Conservation (phyloP, 2,329 filamentous ascomycete genomes). For the Ophiostoma populinum region DNA sequence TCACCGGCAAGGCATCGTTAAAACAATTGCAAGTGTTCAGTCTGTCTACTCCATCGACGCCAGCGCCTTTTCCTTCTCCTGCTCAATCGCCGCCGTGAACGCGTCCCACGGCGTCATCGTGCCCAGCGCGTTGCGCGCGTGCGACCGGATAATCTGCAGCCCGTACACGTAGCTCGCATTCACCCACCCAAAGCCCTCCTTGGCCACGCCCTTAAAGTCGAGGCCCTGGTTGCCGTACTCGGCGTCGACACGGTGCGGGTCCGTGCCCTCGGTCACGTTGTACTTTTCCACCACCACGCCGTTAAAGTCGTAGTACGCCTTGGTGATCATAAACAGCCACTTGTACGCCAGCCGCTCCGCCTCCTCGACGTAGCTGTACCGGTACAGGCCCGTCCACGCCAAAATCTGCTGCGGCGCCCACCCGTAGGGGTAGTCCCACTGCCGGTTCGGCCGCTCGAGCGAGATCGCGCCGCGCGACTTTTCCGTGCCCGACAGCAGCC, state of each 20-base stretch:
- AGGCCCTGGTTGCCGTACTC: slow-evolving; percentile 96
- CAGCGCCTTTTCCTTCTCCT: slow-evolving; percentile 35
- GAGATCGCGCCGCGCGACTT: slow-evolving; percentile 68
- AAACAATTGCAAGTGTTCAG: too few species aligned
- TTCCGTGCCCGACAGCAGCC: slow-evolving; percentile 76
- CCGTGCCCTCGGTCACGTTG: slow-evolving; percentile 77
- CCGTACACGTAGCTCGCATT: slow-evolving; percentile 96
- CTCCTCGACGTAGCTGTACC: slow-evolving; percentile 83
- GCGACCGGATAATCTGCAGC: slow-evolving; percentile 69
- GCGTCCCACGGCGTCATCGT: slow-evolving; percentile 75
- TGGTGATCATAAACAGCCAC: slow-evolving; percentile 97
- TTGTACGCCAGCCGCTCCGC: slow-evolving; percentile 83
- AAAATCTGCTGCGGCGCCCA: slow-evolving; percentile 99
- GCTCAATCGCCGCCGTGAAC: slow-evolving; percentile 51
- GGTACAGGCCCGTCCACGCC: slow-evolving; percentile 81
- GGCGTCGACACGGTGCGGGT: slow-evolving; percentile 85
- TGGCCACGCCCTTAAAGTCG: slow-evolving; percentile 89
- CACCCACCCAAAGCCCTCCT: slow-evolving; percentile 98
- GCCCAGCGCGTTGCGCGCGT: slow-evolving; percentile 77
- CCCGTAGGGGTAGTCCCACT: slow-evolving; percentile 97
- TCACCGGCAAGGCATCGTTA: too few species aligned
- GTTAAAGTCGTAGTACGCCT: slow-evolving; percentile 96
- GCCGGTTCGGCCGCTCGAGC: slow-evolving; percentile 74
- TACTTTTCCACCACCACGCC: slow-evolving; percentile 98
- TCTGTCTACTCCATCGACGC: slow-evolving; percentile 24